Conservation (phyloP, 2,329 filamentous ascomycete species). For the Thyridium curvatum region DNA sequence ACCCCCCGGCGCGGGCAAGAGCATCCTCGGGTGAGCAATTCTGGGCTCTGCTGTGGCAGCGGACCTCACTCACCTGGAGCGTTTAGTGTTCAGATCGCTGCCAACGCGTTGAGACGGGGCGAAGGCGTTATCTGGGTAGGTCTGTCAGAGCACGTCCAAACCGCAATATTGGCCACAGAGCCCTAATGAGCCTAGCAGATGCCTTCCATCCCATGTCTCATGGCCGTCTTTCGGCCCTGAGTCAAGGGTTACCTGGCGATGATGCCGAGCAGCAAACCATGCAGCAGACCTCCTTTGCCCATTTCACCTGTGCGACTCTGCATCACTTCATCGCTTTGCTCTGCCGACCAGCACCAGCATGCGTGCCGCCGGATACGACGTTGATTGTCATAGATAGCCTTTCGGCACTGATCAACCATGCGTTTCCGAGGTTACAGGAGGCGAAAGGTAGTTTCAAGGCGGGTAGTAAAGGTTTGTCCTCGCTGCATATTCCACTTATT, state of each 20-base stretch:
- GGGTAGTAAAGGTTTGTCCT: conserved; percentile 28
- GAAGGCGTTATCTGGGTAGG: conserved; percentile 76
- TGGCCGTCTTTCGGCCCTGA: conserved; percentile 25
- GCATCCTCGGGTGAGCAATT: conserved; percentile 63
- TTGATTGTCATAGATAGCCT: conserved; percentile 75
- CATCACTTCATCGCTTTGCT: conserved; percentile 71
- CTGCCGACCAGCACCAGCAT: conserved; percentile 55
- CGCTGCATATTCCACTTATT: neutral
- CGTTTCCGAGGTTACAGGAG: conserved; percentile 60
- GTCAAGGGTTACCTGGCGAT: conserved; percentile 7
- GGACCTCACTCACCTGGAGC: conserved; percentile 7
- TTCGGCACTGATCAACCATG: conserved; percentile 68
- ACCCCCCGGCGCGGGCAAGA: conserved; percentile 81
- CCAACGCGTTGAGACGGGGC: conserved; percentile 54
- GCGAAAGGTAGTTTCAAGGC: conserved; percentile 25
- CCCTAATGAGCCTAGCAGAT: conserved; percentile 22
- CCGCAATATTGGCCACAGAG: neutral
- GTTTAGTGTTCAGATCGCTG: conserved; percentile 62
- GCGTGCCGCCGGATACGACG: conserved; percentile 56
- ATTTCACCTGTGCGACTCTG: conserved; percentile 53
- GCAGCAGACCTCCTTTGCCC: conserved; percentile 23
- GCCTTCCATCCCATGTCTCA: conserved; percentile 39
- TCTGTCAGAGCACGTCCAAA: conserved; percentile 32
- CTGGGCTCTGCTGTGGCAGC: neutral
- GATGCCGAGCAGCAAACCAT: no score